Conservation (phyloP, 2,329 filamentous ascomycete species). For the Dactylellina cionopaga region DNA sequence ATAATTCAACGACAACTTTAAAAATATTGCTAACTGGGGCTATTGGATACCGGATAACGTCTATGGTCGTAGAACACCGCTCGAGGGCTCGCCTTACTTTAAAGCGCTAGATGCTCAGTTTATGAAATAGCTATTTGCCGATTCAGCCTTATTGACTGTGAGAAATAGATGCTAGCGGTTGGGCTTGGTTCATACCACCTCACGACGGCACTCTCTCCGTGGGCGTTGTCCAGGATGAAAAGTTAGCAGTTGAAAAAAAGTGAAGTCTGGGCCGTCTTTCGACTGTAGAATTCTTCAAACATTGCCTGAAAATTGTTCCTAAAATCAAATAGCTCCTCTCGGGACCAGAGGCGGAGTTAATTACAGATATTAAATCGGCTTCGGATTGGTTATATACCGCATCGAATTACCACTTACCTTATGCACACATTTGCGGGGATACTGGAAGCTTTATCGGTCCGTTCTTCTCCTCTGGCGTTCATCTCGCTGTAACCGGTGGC, state of each 20-base stretch:
- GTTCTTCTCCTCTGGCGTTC: conserved; percentile 65
- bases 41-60: conserved; percentile 62
- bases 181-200: conserved; percentile 66
- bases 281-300: conserved; percentile 59
- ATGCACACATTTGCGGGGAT: conserved; percentile 63
- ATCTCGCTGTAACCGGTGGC: conserved; percentile 63
- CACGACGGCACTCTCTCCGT: conserved; percentile 64
- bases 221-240: conserved; percentile 63
- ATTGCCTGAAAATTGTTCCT: conserved; percentile 60
- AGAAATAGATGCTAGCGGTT: conserved; percentile 63
- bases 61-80: conserved; percentile 60
- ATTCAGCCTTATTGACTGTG: conserved; percentile 1
- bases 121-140: background rate
- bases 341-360: conserved; percentile 59
- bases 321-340: conserved; percentile 58
- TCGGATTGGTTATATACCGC: conserved; percentile 66
- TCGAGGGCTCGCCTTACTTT: conserved; percentile 62
- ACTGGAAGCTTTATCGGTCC: conserved; percentile 66
- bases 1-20: conserved; percentile 64
- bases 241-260: conserved; percentile 60
- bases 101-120: conserved; percentile 61
- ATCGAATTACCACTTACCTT: conserved; percentile 61
- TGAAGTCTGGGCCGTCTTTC: conserved; percentile 52
- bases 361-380: conserved; percentile 61
- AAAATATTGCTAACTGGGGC: conserved; percentile 66